A percentile compares a stretch with the other conserved stretches of the same genome.
Conservation (phyloP, 202 grass and related monocot species). For the Elaeis oleifera region DNA sequence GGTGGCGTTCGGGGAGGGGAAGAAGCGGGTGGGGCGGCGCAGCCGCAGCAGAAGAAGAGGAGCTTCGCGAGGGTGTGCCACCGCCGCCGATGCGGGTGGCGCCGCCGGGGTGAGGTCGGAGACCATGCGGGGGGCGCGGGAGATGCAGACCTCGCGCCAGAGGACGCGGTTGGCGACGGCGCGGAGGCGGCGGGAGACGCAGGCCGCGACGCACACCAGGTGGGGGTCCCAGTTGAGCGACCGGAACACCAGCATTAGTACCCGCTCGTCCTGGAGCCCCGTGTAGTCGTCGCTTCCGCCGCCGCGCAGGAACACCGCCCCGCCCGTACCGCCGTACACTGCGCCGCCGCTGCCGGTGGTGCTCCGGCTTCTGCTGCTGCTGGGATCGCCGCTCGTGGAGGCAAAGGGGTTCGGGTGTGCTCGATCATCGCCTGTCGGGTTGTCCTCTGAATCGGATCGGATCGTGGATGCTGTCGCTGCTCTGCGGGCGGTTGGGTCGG, state of each 20-base stretch:
- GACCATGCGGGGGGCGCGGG: constrained; percentile 61
- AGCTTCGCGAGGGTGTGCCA: constrained; percentile 68
- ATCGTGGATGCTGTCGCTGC: too few relatives aligned
- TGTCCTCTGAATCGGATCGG: too few relatives aligned
- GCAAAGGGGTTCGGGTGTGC: too few relatives aligned
- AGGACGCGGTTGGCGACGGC: constrained; percentile 66
- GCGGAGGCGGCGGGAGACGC: constrained; percentile 53
- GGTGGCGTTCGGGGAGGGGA: not conserved
- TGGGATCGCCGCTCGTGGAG: not conserved
- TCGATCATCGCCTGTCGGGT: too few relatives aligned
- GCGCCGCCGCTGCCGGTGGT: not conserved
- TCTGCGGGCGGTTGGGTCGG: too few relatives aligned
- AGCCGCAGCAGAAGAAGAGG: constrained; percentile 57
- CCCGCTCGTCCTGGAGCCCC: constrained; percentile 68
- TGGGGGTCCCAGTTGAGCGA: constrained; percentile 68
- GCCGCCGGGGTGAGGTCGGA: constrained; percentile 30
- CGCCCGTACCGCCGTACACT: not conserved
- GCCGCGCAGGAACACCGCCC: too few relatives aligned
- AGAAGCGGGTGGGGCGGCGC: constrained; percentile 8
- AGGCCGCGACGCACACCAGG: constrained; percentile 44
- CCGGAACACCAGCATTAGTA: constrained; percentile 55
- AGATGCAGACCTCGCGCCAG: constrained; percentile 62
- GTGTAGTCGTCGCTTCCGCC: constrained; percentile 25
- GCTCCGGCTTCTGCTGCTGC: not conserved
- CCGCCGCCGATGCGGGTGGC: constrained; percentile 38